Evolutionary conservation across 75 land plant species (phyloP), one percentile per base, ranked within the genome.

Genomic region (Picea sitchensis): DNA sequence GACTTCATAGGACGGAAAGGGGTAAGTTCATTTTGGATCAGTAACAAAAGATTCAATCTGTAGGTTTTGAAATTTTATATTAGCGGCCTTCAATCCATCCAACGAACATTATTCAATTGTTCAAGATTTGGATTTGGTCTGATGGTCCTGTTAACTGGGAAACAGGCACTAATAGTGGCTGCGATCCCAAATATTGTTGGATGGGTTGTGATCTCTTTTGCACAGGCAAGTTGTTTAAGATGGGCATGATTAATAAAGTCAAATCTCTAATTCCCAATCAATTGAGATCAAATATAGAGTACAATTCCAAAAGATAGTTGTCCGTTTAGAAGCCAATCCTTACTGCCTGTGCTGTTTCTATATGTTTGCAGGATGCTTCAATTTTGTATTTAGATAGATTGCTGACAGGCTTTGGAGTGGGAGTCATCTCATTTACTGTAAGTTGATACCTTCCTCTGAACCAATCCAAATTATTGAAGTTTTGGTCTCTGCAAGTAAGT

Each of bases 381-480:
- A 83, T 84, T 73, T 67, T 95, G 61, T 87, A 87, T 82, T 79
- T 91, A 85, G 98, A 93, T 75, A 85, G 98, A 58, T 68, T 91
- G 72, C 78, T 95, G 64, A 92, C 86, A 69, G 95, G 98, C 41
- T 90, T 95, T 84, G 98, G 98, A 61, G 98, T 90, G 47, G 95
- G 98, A 32, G 83, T 95, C 13, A 93, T 95, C 20, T 95, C 98
- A 23, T 95, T 93, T 69, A 90, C 95, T 76, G 98, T 95, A 82
- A 81, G 81, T 41, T 64, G 65, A 30, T 30, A 11, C 38, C 7
- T 64, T 30, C 65, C 2, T 63, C 8, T 64, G 2, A 30, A 30
- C 7, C 13, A 14, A 26, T 1, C 12, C 23, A 30, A 64, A 64
- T 11, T 3, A 11, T 64, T 14, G 15, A 36, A 36, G 38, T 36